phyloP scores from a whole-genome alignment of 805 yeast genomes.

The Ascoidea tarda region DNA sequence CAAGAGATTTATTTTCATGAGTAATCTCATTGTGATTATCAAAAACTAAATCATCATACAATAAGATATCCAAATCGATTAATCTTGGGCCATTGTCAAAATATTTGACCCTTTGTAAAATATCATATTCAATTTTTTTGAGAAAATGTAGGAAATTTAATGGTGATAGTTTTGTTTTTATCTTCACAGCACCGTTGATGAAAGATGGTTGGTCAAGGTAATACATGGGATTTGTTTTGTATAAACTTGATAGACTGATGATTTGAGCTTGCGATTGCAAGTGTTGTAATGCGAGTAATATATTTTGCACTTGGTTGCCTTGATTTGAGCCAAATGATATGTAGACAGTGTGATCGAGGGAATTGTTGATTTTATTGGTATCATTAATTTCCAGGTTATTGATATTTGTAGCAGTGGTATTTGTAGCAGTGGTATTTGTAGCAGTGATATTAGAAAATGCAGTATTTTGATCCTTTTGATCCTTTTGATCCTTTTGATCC shows the following conservation, averaged over 20 bases:
- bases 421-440: conserved; percentile 1
- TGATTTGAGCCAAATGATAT: conserved; percentile 85
- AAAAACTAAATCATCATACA: conserved; percentile 37
- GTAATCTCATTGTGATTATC: not conserved
- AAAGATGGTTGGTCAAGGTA: conserved; percentile 67
- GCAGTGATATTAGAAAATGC: conserved; percentile 12
- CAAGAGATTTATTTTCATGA: conserved; percentile 12
- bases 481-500: not conserved
- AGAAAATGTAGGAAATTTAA: conserved; percentile 41
- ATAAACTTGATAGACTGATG: conserved; percentile 57
- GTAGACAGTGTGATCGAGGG: conserved; percentile 39
- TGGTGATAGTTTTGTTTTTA: conserved; percentile 52
- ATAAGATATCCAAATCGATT: conserved; percentile 77
- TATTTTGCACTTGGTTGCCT: conserved; percentile 58
- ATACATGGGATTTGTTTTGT: conserved; percentile 90
- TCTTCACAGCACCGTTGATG: conserved; percentile 67
- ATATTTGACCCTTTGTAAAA: conserved; percentile 55
- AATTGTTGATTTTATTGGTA: not conserved
- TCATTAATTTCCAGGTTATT: not conserved
- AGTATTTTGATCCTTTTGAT: not conserved
- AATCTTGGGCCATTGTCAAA: conserved; percentile 87
- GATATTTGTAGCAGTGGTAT: conserved; percentile 5
- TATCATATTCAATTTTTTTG: conserved; percentile 68
- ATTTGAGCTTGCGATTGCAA: conserved; percentile 34
- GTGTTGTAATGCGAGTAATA: conserved; percentile 36